Conservation (phyloP, 768 basidiomycete species). For the Hemileccinum impolitum region DNA sequence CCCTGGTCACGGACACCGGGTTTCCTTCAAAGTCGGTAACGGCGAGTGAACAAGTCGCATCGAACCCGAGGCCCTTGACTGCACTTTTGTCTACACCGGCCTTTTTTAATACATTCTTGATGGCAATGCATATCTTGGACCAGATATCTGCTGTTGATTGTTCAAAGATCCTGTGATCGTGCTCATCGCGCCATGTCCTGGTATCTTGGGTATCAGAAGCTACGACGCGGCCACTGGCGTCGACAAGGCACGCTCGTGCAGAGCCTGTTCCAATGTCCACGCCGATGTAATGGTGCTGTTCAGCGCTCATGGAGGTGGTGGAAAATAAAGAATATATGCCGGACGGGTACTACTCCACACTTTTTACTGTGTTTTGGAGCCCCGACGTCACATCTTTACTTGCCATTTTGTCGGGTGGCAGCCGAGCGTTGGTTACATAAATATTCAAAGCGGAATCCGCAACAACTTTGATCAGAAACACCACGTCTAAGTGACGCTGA, state of each 20-base stretch:
- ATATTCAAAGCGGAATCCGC: too few relatives aligned
- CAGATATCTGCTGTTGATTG: slow-evolving; percentile 92
- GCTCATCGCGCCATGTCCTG: slow-evolving; percentile 78
- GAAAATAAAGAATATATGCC: slow-evolving; percentile 4
- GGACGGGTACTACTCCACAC: slow-evolving; percentile 12
- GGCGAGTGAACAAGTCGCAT: slow-evolving; percentile 95
- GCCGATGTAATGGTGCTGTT: slow-evolving; percentile 58
- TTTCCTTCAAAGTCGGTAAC: slow-evolving; percentile 73
- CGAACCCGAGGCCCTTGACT: slow-evolving; percentile 89
- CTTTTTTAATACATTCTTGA: slow-evolving; percentile 59
- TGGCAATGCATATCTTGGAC: slow-evolving; percentile 59
- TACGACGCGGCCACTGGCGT: slow-evolving; percentile 60
- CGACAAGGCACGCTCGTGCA: slow-evolving; percentile 80
- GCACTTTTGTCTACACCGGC: slow-evolving; percentile 51
- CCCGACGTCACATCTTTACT: background rate
- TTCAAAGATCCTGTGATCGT: slow-evolving; percentile 92
- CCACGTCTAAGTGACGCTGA: too few relatives aligned
- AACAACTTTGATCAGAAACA: too few relatives aligned
- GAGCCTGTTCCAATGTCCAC: slow-evolving; percentile 93
- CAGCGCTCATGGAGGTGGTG: slow-evolving; percentile 31
- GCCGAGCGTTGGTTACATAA: too few relatives aligned
- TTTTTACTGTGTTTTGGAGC: background rate
- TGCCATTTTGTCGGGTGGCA: slow-evolving; percentile 1
- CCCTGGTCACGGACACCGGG: slow-evolving; percentile 73
- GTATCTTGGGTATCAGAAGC: slow-evolving; percentile 81